phyloP scores from a whole-genome alignment of 148 eudicot species.

The Nepenthes gracilis region DNA sequence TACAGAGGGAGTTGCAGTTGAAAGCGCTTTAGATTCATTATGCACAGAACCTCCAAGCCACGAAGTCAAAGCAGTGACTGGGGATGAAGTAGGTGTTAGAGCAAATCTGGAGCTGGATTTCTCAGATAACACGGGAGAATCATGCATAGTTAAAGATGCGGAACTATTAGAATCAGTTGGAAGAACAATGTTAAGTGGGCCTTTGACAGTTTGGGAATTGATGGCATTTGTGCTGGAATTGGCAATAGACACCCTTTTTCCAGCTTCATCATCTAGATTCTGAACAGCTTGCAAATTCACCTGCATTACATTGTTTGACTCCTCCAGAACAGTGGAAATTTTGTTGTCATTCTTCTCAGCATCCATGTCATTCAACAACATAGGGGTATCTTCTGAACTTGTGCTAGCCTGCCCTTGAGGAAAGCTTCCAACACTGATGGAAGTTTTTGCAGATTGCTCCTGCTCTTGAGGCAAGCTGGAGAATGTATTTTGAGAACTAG shows the following conservation, averaged over 20 bases:
- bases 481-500: slow-evolving; percentile 82
- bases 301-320: slow-evolving; percentile 15
- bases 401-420: slow-evolving; percentile 71
- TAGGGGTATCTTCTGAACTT: slow-evolving; percentile 73
- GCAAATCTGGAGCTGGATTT: slow-evolving; percentile 40
- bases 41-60: slow-evolving; percentile 50
- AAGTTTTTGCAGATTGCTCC: slow-evolving; percentile 70
- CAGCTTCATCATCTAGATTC: slow-evolving; percentile 26
- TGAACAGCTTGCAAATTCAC: slow-evolving; percentile 26
- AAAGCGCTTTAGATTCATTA: slow-evolving; percentile 27
- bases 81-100: slow-evolving; percentile 38
- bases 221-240: slow-evolving; percentile 23
- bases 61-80: slow-evolving; percentile 49
- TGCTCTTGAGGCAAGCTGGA: slow-evolving; percentile 87
- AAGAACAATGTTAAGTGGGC: slow-evolving; percentile 15
- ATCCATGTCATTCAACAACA: slow-evolving; percentile 19
- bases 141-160: slow-evolving; percentile 37
- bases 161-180: slow-evolving; percentile 72
- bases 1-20: slow-evolving; percentile 35
- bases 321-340: slow-evolving; percentile 9
- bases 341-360: slow-evolving; percentile 19
- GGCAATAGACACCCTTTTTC: slow-evolving; percentile 30
- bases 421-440: slow-evolving; percentile 70
- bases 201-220: slow-evolving; percentile 34
- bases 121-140: slow-evolving; percentile 79